Base-by-base conservation (phyloP, 2,329 filamentous ascomycete species). In the Periconia digitata region DNA sequence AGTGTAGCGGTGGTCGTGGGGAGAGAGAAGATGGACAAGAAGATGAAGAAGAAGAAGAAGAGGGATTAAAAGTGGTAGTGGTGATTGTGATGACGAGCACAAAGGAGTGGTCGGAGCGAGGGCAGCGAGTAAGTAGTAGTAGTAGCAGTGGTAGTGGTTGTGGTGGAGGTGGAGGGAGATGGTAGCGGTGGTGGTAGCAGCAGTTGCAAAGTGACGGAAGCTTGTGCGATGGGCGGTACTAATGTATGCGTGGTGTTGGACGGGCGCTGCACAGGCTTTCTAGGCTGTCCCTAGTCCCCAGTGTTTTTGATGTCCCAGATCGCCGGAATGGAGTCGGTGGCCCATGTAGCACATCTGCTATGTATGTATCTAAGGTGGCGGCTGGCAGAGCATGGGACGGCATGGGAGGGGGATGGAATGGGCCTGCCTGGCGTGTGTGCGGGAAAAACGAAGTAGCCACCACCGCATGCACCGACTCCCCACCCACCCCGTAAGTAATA, bases 301-400 rank as follows among this genome's bases (percentile, higher is more conserved):
- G 27, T n/a, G n/a, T n/a, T n/a, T n/a, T 6, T 32, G 58, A 57
- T 51, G 59, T 58, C 60, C 69, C 70, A 71, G 70, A 72, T 72
- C 69, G 68, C 64, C 67, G 70, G 69, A 66, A 64, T 62, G 52
- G 44, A 62, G n/a, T 6, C 63, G 61, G 58, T 58, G 56, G 62
- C 66, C 67, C 67, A 63, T 69, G 66, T 70, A 61, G 66, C 67
- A 69, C 66, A 71, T 71, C 40, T n/a, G n/a, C n/a, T n/a, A n/a
- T n/a, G n/a, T n/a, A n/a, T n/a, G n/a, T n/a, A n/a, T n/a, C n/a
- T n/a, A n/a, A n/a, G n/a, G n/a, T n/a, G n/a, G n/a, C n/a, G n/a
- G n/a, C n/a, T n/a, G n/a, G n/a, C n/a, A n/a, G 3, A 17, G 18
- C 67, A 63, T 67, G 56, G 66, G 63, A 65, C 66, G 65, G 66